phyloP scores from a whole-genome alignment of 1,284 basidiomycete species.

The Peniophora sp. region DNA sequence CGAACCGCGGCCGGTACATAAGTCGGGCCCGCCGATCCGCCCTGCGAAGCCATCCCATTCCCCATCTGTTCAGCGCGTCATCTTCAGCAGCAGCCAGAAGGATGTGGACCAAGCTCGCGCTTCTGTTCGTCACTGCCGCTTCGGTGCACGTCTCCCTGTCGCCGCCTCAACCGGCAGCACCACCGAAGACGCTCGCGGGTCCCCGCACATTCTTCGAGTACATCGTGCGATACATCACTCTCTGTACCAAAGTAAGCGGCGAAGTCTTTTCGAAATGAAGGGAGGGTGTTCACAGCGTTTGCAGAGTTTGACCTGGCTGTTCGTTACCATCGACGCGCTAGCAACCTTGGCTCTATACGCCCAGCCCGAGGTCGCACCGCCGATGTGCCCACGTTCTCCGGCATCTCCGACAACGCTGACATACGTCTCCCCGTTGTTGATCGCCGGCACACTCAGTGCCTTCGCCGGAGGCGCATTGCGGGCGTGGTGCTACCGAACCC shows the following conservation, averaged over 20 bases:
- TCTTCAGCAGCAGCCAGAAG: no score
- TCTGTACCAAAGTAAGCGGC: constrained; percentile 20
- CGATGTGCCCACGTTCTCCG: background rate
- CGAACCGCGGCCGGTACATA: no score
- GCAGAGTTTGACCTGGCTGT: background rate
- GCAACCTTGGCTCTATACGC: background rate
- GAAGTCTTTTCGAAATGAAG: background rate
- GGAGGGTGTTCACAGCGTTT: background rate
- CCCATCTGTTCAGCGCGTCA: no score
- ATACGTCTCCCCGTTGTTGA: background rate
- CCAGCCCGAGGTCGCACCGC: background rate
- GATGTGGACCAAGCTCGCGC: constrained; percentile 12
- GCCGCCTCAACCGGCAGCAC: constrained; percentile 18
- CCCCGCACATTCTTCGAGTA: constrained; percentile 21
- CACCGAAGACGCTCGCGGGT: constrained; percentile 16
- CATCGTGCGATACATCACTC: constrained; percentile 20
- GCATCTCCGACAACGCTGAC: background rate
- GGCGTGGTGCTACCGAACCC: constrained; percentile 4
- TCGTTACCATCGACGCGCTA: background rate
- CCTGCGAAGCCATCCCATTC: no score
- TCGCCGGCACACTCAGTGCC: background rate
- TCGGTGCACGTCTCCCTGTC: constrained; percentile 19
- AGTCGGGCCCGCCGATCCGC: no score
- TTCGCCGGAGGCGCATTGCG: constrained; percentile 1
- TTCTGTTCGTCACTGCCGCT: constrained; percentile 17